phyloP scores from a whole-genome alignment of 2,329 filamentous ascomycete genomes.

The Pezizomycotina sp. region DNA sequence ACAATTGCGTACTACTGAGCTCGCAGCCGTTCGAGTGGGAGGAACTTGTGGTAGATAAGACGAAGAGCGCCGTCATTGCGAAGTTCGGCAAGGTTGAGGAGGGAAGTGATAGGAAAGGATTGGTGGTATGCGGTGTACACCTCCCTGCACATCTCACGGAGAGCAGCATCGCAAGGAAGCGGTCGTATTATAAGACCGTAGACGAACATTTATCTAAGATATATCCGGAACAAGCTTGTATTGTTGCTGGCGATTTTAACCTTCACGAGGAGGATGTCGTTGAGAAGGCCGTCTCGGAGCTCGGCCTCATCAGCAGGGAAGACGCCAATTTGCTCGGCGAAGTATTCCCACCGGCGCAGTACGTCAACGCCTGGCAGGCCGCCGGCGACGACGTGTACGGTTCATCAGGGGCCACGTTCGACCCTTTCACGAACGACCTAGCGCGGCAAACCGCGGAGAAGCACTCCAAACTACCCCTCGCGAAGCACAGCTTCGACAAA shows the following conservation, averaged over 20 bases:
- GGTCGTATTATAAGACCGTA: conserved; percentile 39
- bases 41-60: conserved; percentile 38
- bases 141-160: conserved; percentile 46
- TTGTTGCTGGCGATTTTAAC: conserved; percentile 50
- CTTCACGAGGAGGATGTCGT: conserved; percentile 41
- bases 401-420: conserved; percentile 49
- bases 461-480: conserved; percentile 33
- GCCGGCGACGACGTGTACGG: conserved; percentile 29
- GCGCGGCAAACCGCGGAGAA: conserved; percentile 37
- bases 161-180: conserved; percentile 41
- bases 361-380: conserved; percentile 31
- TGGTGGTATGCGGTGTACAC: conserved; percentile 43
- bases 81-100: conserved; percentile 30
- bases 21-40: conserved; percentile 38
- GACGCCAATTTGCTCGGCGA: conserved; percentile 42
- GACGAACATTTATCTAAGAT: conserved; percentile 32
- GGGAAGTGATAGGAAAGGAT: conserved; percentile 24
- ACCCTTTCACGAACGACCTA: conserved; percentile 41
- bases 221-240: conserved; percentile 35
- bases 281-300: conserved; percentile 34
- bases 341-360: conserved; percentile 33
- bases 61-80: conserved; percentile 42
- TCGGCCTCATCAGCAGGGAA: conserved; percentile 34
- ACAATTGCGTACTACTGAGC: conserved; percentile 43
- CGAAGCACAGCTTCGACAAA: conserved; percentile 48